Conservation (phyloP, 805 yeast genomes). For the Saccharomycopsis vini region DNA sequence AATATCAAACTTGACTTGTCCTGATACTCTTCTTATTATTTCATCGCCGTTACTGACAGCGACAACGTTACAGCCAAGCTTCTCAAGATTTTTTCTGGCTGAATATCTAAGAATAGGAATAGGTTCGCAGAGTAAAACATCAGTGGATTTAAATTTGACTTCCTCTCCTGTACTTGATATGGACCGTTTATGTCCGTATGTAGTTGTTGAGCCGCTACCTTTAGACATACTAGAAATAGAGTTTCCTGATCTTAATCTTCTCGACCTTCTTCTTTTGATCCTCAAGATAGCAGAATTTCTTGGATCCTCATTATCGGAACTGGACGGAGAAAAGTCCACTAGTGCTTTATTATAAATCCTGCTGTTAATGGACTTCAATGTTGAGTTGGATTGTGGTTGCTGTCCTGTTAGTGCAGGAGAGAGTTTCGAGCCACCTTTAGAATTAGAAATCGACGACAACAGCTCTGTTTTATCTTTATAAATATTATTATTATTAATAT, state of each 20-base stretch:
- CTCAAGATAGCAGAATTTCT: slow-evolving; percentile 41
- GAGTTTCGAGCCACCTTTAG: slow-evolving; percentile 1
- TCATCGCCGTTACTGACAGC: slow-evolving; percentile 76
- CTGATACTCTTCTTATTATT: slow-evolving; percentile 68
- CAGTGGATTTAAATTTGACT: slow-evolving; percentile 32
- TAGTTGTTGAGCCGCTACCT: neutral
- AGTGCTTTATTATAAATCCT: slow-evolving; percentile 11
- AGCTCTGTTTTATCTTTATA: neutral
- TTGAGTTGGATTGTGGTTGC: slow-evolving; percentile 4
- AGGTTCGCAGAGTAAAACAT: slow-evolving; percentile 77
- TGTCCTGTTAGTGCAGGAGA: neutral
- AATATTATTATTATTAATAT: neutral
- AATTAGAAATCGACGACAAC: neutral
- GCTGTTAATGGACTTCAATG: slow-evolving; percentile 1
- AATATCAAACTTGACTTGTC: slow-evolving; percentile 75
- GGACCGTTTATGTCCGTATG: neutral
- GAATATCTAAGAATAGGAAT: slow-evolving; percentile 74
- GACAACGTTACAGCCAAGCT: slow-evolving; percentile 72
- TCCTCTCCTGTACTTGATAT: slow-evolving; percentile 3
- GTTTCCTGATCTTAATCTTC: slow-evolving; percentile 26
- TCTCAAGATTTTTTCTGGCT: slow-evolving; percentile 52
- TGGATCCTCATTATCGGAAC: slow-evolving; percentile 59
- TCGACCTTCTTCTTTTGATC: slow-evolving; percentile 46
- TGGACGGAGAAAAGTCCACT: slow-evolving; percentile 37
- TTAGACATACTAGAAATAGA: neutral